Percentiles rank a stretch among this genome's conserved stretches.
Conservation (phyloP, 2,329 filamentous ascomycete genomes). For the Colletotrichum lini region DNA sequence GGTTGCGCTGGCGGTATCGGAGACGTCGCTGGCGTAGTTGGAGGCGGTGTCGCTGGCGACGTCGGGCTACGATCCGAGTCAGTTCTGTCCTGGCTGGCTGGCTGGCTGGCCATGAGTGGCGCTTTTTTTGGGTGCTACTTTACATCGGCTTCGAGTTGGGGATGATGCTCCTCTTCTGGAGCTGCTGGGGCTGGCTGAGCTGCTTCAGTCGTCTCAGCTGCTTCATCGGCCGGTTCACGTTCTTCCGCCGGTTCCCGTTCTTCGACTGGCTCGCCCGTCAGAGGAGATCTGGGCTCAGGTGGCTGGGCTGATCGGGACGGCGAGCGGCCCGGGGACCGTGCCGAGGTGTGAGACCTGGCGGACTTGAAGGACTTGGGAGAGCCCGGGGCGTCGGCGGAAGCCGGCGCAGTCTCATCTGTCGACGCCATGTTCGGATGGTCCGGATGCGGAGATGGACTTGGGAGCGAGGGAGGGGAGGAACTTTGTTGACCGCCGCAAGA, state of each 20-base stretch:
- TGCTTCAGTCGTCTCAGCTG: no score
- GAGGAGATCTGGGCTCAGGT: neutral
- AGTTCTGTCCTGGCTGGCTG: neutral
- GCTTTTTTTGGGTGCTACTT: neutral
- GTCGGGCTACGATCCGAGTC: neutral
- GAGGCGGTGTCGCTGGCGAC: constrained; percentile 41
- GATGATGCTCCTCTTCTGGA: neutral
- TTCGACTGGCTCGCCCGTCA: no score
- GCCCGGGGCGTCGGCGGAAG: neutral
- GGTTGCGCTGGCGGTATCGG: constrained; percentile 48
- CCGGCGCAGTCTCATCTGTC: neutral
- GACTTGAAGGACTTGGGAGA: constrained; percentile 9
- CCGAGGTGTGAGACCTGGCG: neutral
- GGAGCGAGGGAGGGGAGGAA: no score
- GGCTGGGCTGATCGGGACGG: neutral
- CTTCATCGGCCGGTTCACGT: no score
- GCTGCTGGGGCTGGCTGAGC: neutral
- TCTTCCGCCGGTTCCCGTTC: no score
- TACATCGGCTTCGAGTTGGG: neutral
- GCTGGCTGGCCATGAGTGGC: no score
- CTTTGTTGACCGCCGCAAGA: neutral
- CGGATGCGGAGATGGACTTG: neutral
- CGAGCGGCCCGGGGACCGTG: neutral
- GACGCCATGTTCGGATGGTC: neutral
- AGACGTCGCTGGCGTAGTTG: constrained; percentile 43